These are phyloP conservation scores for Lentinula lateritia DNA, from an alignment of 768 basidiomycete species.

Conservation along the genomic window DNA sequence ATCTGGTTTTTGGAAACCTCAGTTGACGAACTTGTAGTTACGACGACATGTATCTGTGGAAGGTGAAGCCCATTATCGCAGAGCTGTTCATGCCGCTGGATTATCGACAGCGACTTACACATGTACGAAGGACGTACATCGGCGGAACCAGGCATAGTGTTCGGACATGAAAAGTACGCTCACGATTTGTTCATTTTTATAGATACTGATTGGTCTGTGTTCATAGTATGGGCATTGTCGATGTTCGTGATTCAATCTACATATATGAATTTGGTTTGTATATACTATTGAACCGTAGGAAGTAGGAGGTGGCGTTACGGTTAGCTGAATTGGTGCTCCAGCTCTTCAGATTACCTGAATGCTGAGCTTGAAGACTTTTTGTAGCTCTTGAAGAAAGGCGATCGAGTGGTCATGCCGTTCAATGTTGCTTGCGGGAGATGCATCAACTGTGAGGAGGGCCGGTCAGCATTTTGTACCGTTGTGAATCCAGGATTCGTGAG, in stretches of 20 bases:
- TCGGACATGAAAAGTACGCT: conserved; percentile 49
- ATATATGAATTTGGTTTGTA: neutral
- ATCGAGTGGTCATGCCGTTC: conserved; percentile 58
- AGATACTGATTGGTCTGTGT: neutral
- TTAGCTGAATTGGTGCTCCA: conserved; percentile 14
- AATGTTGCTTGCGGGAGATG: conserved; percentile 56
- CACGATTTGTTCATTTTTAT: neutral
- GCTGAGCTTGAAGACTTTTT: neutral
- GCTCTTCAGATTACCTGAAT: neutral
- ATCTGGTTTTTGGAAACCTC: neutral
- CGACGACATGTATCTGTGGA: conserved; percentile 47
- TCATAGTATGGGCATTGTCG: conserved; percentile 44
- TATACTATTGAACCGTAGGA: conserved; percentile 21
- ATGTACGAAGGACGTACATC: conserved; percentile 55
- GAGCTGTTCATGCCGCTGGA: neutral
- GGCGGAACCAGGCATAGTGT: conserved; percentile 43
- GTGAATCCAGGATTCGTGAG: conserved; percentile 55
- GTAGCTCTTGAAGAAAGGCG: conserved; percentile 47
- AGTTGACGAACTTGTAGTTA: conserved; percentile 26
- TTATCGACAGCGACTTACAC: conserved; percentile 36
- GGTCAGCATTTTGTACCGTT: conserved; percentile 49
- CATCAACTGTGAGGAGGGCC: conserved; percentile 48
- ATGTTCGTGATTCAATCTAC: conserved; percentile 20
- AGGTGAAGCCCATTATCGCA: conserved; percentile 22
- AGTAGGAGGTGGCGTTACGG: conserved; percentile 38